phyloP scores from a whole-genome alignment of 148 eudicot species.

The Pharnaceum exiguum region DNA sequence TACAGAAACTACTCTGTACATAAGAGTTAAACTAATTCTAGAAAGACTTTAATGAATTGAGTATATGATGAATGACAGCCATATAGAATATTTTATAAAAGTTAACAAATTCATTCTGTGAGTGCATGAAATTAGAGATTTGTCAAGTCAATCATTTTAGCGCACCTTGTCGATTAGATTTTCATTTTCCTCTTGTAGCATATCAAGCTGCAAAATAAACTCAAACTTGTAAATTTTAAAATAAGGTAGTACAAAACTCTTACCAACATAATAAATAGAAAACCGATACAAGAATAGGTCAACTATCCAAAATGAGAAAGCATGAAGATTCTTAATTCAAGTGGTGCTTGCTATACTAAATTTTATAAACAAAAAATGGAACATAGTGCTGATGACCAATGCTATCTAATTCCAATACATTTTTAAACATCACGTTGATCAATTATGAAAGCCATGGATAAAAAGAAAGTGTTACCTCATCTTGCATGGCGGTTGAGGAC shows the following conservation, averaged over 20 bases:
- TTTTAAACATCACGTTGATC: too few relatives aligned
- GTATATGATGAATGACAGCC: too few relatives aligned
- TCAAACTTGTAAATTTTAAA: background rate
- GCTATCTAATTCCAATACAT: too few relatives aligned
- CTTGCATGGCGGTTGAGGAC: constrained; percentile 78
- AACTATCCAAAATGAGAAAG: too few relatives aligned
- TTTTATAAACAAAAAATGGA: too few relatives aligned
- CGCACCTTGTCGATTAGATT: constrained; percentile 77
- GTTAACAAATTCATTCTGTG: background rate
- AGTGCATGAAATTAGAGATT: background rate
- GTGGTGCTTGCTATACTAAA: too few relatives aligned
- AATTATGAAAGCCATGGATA: background rate
- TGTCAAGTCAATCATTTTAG: background rate
- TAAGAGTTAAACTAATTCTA: too few relatives aligned
- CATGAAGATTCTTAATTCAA: too few relatives aligned
- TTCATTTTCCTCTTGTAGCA: constrained; percentile 96
- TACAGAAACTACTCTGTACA: too few relatives aligned
- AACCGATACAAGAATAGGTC: background rate
- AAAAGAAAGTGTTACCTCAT: constrained; percentile 52
- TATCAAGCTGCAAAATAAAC: constrained; percentile 78
- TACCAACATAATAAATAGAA: background rate
- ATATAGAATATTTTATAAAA: too few relatives aligned
- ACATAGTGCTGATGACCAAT: too few relatives aligned
- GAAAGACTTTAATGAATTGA: too few relatives aligned
- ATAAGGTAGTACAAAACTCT: background rate